Base-by-base conservation (phyloP, 257 asterid species). In the Fraxinus quadrangulata region DNA sequence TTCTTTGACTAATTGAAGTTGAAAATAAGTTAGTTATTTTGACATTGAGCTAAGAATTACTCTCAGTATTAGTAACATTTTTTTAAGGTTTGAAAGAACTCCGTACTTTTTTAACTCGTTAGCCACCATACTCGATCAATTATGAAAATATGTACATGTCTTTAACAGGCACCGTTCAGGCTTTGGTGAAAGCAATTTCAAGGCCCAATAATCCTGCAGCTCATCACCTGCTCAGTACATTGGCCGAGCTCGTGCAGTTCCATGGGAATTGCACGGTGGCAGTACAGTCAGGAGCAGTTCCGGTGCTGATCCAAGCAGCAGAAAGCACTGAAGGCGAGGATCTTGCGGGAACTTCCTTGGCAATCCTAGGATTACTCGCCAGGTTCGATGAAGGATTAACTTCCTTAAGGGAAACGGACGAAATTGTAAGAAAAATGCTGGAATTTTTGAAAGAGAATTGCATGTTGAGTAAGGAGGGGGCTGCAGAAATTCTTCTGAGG, bases 181-280 rank as follows among this genome's bases (percentile, higher is more conserved):
- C 82, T 47, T 83, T 91, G 1, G 80, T 91, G 75, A 83, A 76
- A 34, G 89, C 92, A 4, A 82, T 91, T 9, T 85, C 85, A 31
- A 82, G 81, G 21, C 85, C 87, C 0, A 61, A 80, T 6, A 54
- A 78, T 66, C 86, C 87, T 26, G 88, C 94, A 45, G 65, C 88
- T 2, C 93, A 91, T 80, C 91, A 91, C 76, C 88, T 91, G 45
- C 97, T 93, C 36, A 88, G 93, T 80, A 76, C 92, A 24, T 82
- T 93, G 47, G 90, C 92, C 10, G 97, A 93, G 79, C 87, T 91
- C 23, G 92, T 90, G 75, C 96, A 90, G 75, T 91, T 91, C 77
- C 97, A 91, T 4, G 96, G 97, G 39, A 93, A 93, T 80, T 93
- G 97, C 88, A 93, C 92, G 7, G 6, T 91, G 81, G 97, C 97